A percentile compares a stretch with the other conserved stretches of the same genome.
Conservation (phyloP, 1,139 yeast genomes). For the Saccharomyces hybrid region DNA sequence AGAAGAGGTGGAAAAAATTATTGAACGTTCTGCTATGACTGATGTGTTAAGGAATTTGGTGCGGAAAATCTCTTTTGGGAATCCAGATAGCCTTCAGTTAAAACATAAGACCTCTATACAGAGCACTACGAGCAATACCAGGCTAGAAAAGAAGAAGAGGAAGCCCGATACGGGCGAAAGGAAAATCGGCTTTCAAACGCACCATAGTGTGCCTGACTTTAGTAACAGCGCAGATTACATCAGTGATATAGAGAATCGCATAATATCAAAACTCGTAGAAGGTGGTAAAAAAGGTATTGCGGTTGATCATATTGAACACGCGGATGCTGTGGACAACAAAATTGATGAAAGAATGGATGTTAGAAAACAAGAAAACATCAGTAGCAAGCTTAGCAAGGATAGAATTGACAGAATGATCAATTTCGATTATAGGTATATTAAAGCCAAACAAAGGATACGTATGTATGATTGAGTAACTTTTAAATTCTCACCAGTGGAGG, state of each 20-base stretch:
- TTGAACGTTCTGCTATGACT: not conserved
- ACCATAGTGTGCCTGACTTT: not conserved
- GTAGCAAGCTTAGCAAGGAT: slow-evolving; percentile 2
- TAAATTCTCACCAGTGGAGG: not conserved
- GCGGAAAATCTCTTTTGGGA: not conserved
- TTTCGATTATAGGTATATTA: slow-evolving; percentile 4
- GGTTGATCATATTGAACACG: slow-evolving; percentile 2
- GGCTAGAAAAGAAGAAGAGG: not conserved
- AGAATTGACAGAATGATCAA: slow-evolving; percentile 6
- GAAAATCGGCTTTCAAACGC: not conserved
- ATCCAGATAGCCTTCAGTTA: not conserved
- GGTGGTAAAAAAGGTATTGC: slow-evolving; percentile 7
- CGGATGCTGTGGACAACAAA: not conserved
- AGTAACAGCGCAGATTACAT: not conserved
- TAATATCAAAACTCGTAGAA: not conserved
- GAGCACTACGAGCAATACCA: not conserved
- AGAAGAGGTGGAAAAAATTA: not conserved
- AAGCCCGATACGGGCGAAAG: not conserved
- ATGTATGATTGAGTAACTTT: slow-evolving; percentile 3
- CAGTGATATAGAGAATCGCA: not conserved
- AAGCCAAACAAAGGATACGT: slow-evolving; percentile 4
- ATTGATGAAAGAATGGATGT: not conserved
- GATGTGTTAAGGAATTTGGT: not conserved
- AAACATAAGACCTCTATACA: slow-evolving; percentile 1
- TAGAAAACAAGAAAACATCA: not conserved